A percentile compares a stretch with the other conserved stretches of the same genome.
Conservation (phyloP, 2,329 filamentous ascomycete species). For the Dryadomyces sulphureus region DNA sequence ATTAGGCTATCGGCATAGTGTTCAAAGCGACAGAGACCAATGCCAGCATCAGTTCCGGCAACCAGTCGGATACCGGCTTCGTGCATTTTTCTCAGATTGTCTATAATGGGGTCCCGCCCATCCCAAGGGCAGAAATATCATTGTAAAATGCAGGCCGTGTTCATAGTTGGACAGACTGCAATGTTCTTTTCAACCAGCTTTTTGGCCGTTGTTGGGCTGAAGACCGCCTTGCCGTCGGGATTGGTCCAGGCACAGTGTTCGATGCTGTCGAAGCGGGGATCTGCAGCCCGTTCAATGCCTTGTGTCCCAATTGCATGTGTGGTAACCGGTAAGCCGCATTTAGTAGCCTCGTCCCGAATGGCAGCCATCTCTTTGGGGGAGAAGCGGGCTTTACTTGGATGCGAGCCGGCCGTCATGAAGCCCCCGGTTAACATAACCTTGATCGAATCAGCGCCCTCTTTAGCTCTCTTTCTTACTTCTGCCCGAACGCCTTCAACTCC, state of each 20-base stretch:
- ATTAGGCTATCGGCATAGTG: constrained; percentile 8
- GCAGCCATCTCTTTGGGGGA: constrained; percentile 6
- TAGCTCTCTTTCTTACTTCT: constrained; percentile 7
- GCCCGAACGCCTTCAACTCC: constrained; percentile 7
- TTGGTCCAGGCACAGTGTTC: constrained; percentile 10
- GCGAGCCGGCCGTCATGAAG: constrained; percentile 10
- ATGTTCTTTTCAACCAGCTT: constrained; percentile 6
- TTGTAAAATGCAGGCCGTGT: constrained; percentile 8
- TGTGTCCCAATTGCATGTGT: constrained; percentile 9
- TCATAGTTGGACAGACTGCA: constrained; percentile 11
- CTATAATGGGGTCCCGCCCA: constrained; percentile 4
- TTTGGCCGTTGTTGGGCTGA: constrained; percentile 5
- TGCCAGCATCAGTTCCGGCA: constrained; percentile 5
- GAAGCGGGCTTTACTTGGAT: constrained; percentile 7
- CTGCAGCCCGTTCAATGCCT: constrained; percentile 8
- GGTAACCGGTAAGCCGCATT: constrained; percentile 6
- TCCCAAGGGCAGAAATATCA: constrained; percentile 10
- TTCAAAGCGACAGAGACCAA: constrained; percentile 8
- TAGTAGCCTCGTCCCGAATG: constrained; percentile 7
- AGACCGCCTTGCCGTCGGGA: constrained; percentile 3
- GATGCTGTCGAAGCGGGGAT: constrained; percentile 9
- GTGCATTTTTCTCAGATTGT: constrained; percentile 6
- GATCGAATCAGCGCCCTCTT: constrained; percentile 8
- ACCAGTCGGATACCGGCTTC: constrained; percentile 6
- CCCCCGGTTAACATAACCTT: constrained; percentile 10